Evolutionary conservation across 257 asterid genomes (phyloP), one percentile per base, ranked within the genome.

Genomic region (Penstemon davidsonii): DNA sequence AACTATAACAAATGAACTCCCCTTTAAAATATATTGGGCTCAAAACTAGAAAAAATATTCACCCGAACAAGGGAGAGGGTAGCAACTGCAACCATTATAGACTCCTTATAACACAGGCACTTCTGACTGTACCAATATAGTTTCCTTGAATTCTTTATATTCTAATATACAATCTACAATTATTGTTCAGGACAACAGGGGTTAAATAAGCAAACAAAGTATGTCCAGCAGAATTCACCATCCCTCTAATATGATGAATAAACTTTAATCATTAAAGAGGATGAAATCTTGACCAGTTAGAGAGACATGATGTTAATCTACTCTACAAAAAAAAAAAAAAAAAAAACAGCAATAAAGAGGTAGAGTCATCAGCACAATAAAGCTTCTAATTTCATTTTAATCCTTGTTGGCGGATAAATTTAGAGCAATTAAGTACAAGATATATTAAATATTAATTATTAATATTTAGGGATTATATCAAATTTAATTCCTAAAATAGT

Each of bases 61-160:
- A 93, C 98, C 98, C 90, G 88, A 90, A 93, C 97, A 88, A 52
- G 98, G 87, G 61, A 92, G 95, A 68, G 76, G 86, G 56, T 88
- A 88, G 57, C 79, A 80, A 45, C 80, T 61, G 18, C 84, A 69
- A 85, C 95, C 98, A 90, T 93, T 77, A 51, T 61, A 76, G 79
- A 69, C 75, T 81, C 77, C 55, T 75, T 78, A 55, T 72, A 75
- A 63, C 67, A 67, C 55, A 70, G 86, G 75, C 78, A 67, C 82
- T 79, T 87, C 55, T 69, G 76, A 70, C 40, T 62, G 82, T 71
- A 81, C 41, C 53, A 43, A 69, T 66, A 73, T 49, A 42, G 57
- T 69, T 76, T 80, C 79, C 82, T 84, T 81, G 85, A 67, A 71
- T 82, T 82, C 60, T 74, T 25, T 61, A 77, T 55, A 65, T 80